phyloP scores from a whole-genome alignment of 1,284 basidiomycete species.

The Earliella scabrosa region DNA sequence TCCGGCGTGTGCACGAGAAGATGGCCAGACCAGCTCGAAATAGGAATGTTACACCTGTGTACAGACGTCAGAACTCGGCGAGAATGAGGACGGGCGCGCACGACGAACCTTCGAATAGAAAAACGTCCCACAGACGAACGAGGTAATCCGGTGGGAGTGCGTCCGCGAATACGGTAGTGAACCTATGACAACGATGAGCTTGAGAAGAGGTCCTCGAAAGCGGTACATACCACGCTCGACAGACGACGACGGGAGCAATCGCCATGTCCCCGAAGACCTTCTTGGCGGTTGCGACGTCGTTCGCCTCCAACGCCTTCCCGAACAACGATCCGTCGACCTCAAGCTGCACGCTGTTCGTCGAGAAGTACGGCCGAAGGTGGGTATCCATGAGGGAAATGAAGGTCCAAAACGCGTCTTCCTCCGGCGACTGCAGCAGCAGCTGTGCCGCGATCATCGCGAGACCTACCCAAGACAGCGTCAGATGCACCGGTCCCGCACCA shows the following conservation, averaged over 20 bases:
- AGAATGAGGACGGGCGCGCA: not conserved
- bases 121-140: constrained; percentile 86
- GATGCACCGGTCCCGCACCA: not conserved
- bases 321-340: constrained; percentile 85
- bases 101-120: constrained; percentile 78
- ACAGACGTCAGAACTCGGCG: not conserved
- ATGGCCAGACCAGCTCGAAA: constrained; percentile 82
- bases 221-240: constrained; percentile 60
- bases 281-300: constrained; percentile 68
- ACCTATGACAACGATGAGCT: constrained; percentile 48
- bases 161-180: constrained; percentile 75
- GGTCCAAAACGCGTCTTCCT: constrained; percentile 95
- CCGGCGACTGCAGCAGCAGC: constrained; percentile 80
- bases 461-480: constrained; percentile 46
- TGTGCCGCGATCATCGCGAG: constrained; percentile 80
- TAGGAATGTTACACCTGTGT: constrained; percentile 76
- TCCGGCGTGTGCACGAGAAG: constrained; percentile 65
- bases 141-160: constrained; percentile 79
- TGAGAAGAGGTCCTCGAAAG: not conserved
- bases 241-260: constrained; percentile 59
- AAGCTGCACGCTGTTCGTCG: constrained; percentile 70
- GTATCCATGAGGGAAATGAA: constrained; percentile 85
- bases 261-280: constrained; percentile 70
- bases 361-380: constrained; percentile 82
- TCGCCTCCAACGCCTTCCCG: constrained; percentile 69